Evolutionary conservation across 2,329 filamentous ascomycete genomes (phyloP).

Genomic region (Paraconiothyrium brasiliense): DNA sequence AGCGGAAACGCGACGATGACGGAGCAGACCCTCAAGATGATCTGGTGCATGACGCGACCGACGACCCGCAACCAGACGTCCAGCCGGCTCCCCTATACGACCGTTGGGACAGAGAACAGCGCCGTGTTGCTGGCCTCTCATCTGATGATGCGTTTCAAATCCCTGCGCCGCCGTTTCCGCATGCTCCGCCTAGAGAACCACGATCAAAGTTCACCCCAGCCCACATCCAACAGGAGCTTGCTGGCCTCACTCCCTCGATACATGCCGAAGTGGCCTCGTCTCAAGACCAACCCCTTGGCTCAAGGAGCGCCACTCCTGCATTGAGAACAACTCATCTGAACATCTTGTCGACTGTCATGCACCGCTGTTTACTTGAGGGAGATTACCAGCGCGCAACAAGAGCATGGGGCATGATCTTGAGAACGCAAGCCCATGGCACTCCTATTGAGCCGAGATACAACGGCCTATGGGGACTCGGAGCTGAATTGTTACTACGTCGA

Average conservation of each 20-base stretch:
- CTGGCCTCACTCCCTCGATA: slow-evolving; percentile 53
- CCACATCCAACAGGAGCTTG: slow-evolving; percentile 52
- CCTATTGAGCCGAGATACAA: slow-evolving; percentile 74
- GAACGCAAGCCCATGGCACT: slow-evolving; percentile 65
- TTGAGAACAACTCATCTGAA: slow-evolving; percentile 67
- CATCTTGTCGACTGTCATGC: slow-evolving; percentile 74
- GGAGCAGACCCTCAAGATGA: slow-evolving; percentile 25
- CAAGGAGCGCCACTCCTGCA: slow-evolving; percentile 28
- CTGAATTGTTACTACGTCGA: slow-evolving; percentile 79
- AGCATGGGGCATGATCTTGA: slow-evolving; percentile 78
- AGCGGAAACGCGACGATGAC: slow-evolving; percentile 34
- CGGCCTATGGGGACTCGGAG: slow-evolving; percentile 82
- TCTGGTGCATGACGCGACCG: slow-evolving; percentile 17
- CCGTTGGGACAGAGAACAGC: slow-evolving; percentile 37
- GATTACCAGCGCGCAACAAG: slow-evolving; percentile 77
- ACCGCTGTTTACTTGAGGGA: slow-evolving; percentile 74
- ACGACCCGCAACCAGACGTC: slow-evolving; percentile 18
- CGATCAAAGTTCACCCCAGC: slow-evolving; percentile 27
- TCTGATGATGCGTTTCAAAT: slow-evolving; percentile 49
- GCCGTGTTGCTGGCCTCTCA: slow-evolving; percentile 53
- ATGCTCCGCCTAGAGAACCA: slow-evolving; percentile 43
- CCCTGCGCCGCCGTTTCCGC: slow-evolving; percentile 57
- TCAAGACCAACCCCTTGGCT: slow-evolving; percentile 21
- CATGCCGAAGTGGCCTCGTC: slow-evolving; percentile 39
- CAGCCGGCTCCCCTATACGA: slow-evolving; percentile 31